These are phyloP conservation scores for Boletus rubropictus DNA, from an alignment of 768 basidiomycete species.

Conservation along the genomic window DNA sequence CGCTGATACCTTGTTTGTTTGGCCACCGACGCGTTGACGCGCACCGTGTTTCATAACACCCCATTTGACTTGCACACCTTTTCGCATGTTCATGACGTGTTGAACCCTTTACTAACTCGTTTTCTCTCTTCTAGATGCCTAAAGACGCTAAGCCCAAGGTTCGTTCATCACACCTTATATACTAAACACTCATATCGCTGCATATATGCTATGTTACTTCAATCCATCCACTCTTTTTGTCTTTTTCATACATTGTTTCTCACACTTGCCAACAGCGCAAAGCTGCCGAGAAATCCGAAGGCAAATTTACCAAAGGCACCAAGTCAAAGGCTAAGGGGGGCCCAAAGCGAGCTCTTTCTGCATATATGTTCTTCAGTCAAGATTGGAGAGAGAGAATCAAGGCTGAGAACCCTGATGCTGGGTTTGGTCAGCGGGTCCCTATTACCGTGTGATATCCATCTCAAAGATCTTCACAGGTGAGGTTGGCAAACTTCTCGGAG, in stretches of 20 bases:
- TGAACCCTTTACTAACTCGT: constrained; percentile 32
- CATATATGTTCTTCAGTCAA: constrained; percentile 99
- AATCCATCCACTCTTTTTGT: constrained; percentile 2
- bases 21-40: constrained; percentile 35
- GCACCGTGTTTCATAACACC: constrained; percentile 24
- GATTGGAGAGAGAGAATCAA: constrained; percentile 96
- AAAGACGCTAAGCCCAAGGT: constrained; percentile 75
- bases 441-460: not conserved
- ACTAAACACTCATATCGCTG: constrained; percentile 2
- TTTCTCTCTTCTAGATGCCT: constrained; percentile 56
- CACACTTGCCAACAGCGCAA: constrained; percentile 48
- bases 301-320: constrained; percentile 45
- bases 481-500: constrained; percentile 90
- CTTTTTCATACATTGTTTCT: constrained; percentile 8
- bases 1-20: constrained; percentile 31
- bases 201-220: constrained; percentile 17
- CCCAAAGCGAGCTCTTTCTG: constrained; percentile 89
- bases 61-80: constrained; percentile 27
- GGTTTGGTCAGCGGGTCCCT: constrained; percentile 60
- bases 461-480: constrained; percentile 50
- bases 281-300: constrained; percentile 66
- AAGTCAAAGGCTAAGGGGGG: constrained; percentile 64
- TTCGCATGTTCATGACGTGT: constrained; percentile 36
- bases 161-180: constrained; percentile 22
- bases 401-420: constrained; percentile 89